Conservation (phyloP, 2,329 filamentous ascomycete genomes). For the Penicillium sp. region DNA sequence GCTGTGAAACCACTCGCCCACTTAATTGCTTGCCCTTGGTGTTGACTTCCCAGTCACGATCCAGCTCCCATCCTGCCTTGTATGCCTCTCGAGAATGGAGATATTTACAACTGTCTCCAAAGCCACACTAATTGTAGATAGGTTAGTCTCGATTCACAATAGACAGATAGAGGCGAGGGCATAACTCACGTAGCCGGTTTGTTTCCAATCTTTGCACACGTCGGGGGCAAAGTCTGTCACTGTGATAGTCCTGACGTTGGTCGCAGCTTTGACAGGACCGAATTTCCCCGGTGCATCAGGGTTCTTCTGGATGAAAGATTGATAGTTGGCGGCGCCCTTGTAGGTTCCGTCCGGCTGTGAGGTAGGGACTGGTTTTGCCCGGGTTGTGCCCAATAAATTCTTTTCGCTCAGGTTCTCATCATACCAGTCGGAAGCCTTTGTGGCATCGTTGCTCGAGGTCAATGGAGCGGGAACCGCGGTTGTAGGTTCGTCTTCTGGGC, state of each 20-base stretch:
- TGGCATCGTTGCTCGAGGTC: conserved; percentile 78
- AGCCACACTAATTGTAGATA: conserved; percentile 47
- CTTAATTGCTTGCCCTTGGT: conserved; percentile 56
- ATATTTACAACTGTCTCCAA: conserved; percentile 75
- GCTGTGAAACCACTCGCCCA: conserved; percentile 50
- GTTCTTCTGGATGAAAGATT: conserved; percentile 76
- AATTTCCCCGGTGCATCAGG: conserved; percentile 69
- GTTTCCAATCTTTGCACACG: conserved; percentile 91
- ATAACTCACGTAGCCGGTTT: conserved; percentile 56
- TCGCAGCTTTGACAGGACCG: conserved; percentile 79
- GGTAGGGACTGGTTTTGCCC: not conserved
- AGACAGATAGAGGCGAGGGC: conserved; percentile 48
- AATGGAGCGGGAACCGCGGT: conserved; percentile 60
- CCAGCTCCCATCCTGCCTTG: conserved; percentile 92
- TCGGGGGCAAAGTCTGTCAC: conserved; percentile 88
- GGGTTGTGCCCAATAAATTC: conserved; percentile 40
- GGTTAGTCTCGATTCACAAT: conserved; percentile 43
- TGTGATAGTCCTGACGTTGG: conserved; percentile 87
- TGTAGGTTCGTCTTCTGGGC: conserved; percentile 54
- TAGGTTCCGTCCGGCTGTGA: conserved; percentile 63
- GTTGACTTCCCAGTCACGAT: conserved; percentile 86
- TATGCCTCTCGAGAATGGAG: conserved; percentile 62
- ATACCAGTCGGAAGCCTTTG: conserved; percentile 85
- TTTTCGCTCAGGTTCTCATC: conserved; percentile 62
- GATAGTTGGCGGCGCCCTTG: conserved; percentile 69